Base-by-base conservation (phyloP, 2,329 filamentous ascomycete species). In the Paecilomyces formosus region DNA sequence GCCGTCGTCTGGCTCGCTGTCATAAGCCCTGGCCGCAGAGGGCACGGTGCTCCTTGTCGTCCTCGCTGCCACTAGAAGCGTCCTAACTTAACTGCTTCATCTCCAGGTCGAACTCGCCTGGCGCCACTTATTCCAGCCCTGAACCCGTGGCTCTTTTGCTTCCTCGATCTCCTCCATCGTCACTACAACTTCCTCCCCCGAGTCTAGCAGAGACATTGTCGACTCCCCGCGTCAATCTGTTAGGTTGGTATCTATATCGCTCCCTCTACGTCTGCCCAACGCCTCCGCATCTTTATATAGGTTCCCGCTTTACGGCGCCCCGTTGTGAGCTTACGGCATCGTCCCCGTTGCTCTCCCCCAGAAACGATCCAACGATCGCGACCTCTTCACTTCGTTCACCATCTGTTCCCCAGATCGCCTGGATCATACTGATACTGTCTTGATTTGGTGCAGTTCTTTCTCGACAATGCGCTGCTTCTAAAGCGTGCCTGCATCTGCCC, bases 91-190 rank as follows among this genome's bases (percentile, higher is more conserved):
- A 24, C 50, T 24, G 26, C 50, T 52, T 21, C 50, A 52, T 52
- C 50, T 52, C 50, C 50, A 52, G 50, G 8, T 28, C n/a, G 8
- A 24, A 18, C n/a, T 50, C 53, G 30, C 54, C 55, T 45, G 60
- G 63, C 64, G 65, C 63, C 65, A 67, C 65, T 65, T 56, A 56
- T 67, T 50, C 57, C 60, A 60, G 57, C 59, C 61, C 61, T 62
- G 60, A 65, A 9, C 62, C 65, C 65, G 65, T 67, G 66, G 64
- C 63, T 68, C 64, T 58, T 63, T 26, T 50, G n/a, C 55, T 51
- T 55, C 58, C 60, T 59, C 60, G 62, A 33, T n/a, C 49, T 15
- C 50, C 21, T 22, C 7, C 45, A n/a, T 45, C 39, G 5, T 45
- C 15, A n/a, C 39, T 45, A 31, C 30, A 31, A 15, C 39, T n/a